These are phyloP conservation scores for Desmodesmus armatus DNA, from an alignment of 139 green algal species.

Conservation along the genomic window DNA sequence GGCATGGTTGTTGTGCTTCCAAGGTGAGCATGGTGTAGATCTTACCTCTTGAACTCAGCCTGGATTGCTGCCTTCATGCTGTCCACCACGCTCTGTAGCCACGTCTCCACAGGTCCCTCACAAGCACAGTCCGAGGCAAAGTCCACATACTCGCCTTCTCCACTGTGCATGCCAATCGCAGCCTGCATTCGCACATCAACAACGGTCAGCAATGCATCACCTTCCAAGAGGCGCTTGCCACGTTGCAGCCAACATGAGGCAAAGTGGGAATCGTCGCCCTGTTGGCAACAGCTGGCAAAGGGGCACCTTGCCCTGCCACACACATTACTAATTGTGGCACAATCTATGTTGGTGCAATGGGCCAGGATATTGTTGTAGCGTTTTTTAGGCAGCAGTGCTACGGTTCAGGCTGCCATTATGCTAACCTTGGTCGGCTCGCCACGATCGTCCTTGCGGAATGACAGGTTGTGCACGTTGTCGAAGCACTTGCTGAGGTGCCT, in stretches of 20 bases:
- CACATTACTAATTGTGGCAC: too few relatives aligned
- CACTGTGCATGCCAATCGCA: constrained; percentile 51
- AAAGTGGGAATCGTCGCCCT: not conserved
- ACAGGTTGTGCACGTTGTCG: constrained; percentile 92
- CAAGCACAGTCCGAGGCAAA: constrained; percentile 79
- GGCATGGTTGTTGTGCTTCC: not conserved
- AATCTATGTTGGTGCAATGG: too few relatives aligned
- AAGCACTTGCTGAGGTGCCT: constrained; percentile 93
- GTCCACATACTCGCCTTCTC: constrained; percentile 82
- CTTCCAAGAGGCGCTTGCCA: too few relatives aligned
- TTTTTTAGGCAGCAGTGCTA: too few relatives aligned
- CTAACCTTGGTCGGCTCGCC: constrained; percentile 63
- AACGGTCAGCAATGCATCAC: too few relatives aligned
- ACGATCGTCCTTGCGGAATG: constrained; percentile 77
- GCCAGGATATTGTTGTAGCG: too few relatives aligned
- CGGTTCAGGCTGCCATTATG: too few relatives aligned
- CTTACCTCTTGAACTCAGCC: constrained; percentile 75
- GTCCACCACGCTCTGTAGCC: constrained; percentile 86
- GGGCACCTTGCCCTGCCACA: too few relatives aligned
- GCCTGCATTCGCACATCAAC: too few relatives aligned
- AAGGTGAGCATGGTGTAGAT: not conserved
- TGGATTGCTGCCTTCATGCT: constrained; percentile 80
- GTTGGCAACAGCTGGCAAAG: not conserved
- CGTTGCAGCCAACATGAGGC: not conserved
- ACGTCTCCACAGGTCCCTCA: constrained; percentile 87